Base-by-base conservation (phyloP, 208 protist genomes). In the Acanthamoeba triangularis region DNA sequence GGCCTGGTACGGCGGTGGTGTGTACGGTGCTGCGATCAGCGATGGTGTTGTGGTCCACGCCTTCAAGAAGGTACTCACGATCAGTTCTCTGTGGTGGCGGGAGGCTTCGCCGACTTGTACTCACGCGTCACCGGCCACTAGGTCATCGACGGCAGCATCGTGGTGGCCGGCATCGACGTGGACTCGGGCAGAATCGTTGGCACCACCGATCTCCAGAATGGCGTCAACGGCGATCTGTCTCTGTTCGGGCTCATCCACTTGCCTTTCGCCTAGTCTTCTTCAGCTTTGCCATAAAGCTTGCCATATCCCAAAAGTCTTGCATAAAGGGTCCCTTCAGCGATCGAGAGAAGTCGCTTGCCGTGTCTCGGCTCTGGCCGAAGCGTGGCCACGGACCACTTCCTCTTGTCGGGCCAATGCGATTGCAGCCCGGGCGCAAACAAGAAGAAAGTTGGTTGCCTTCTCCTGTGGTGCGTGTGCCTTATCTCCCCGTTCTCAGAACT, bases 1-100 rank as follows among this genome's bases (percentile, higher is more conserved):
- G 52, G 82, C 49, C 8, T 90, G 49, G 54, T 90, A 90, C 52
- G 82, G 82, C 1, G 82, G 82, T 67, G 82, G 82, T 16, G 56
- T 90, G 11, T 90, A 90, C 82, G 82, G 82, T 3, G 54, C 49
- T 4, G 41, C 54, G n/a, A 90, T 90, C 56, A 13, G 18, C 49
- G 49, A 90, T 28, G 49, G 49, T n/a, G 82, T 59, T 23, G 82
- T 90, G 1, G 28, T 90, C 6, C 82, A 69, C 37, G 54, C 49
- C 11, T 80, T 80, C 72, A 80, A 80, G 72, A 80, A 80, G 72
- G 72, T 80, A 49, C 67, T 4, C 35, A 33, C 3, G 28, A 35
- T 7, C 6, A 56, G 6, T 49, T 52, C 44, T 23, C n/a, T n/a
- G 28, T 20, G n/a, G n/a, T n/a, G n/a, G n/a, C n/a, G n/a, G n/a